Conservation (phyloP, 345 rosid genomes). For the Ceriops tagal region DNA sequence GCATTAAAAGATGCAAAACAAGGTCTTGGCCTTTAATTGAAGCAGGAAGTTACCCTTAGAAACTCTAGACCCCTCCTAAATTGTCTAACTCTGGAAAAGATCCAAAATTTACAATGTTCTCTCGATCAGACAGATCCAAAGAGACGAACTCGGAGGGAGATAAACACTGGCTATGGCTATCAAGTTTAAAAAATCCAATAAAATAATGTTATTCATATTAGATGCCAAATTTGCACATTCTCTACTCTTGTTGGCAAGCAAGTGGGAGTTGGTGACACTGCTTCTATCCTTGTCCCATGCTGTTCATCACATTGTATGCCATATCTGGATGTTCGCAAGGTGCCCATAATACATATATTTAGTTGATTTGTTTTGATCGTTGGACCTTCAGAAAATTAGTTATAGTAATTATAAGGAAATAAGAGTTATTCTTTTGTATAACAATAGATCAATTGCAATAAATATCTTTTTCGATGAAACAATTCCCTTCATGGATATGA, state of each 20-base stretch:
- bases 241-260: slow-evolving; percentile 49
- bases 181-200: slow-evolving; percentile 4
- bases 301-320: neutral
- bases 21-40: slow-evolving; percentile 46
- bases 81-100: slow-evolving; percentile 18
- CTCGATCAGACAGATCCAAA: slow-evolving; percentile 14
- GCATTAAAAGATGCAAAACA: slow-evolving; percentile 51
- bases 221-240: slow-evolving; percentile 33
- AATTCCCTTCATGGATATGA: too few relatives aligned
- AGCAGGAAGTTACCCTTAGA: slow-evolving; percentile 26
- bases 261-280: slow-evolving; percentile 83
- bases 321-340: neutral
- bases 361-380: too few relatives aligned
- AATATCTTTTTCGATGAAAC: too few relatives aligned
- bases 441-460: too few relatives aligned
- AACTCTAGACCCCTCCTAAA: neutral
- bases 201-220: neutral
- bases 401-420: too few relatives aligned
- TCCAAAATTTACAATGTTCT: slow-evolving; percentile 30
- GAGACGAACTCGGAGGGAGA: slow-evolving; percentile 14
- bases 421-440: too few relatives aligned
- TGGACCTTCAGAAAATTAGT: too few relatives aligned
- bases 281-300: slow-evolving; percentile 34
- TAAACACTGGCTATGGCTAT: slow-evolving; percentile 16
- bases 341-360: neutral